A percentile compares a stretch with the other conserved stretches of the same genome.
These are phyloP conservation scores for Aegilops sharonensis DNA, from an alignment of 176 grass and related monocot genomes.

Conservation along the genomic window DNA sequence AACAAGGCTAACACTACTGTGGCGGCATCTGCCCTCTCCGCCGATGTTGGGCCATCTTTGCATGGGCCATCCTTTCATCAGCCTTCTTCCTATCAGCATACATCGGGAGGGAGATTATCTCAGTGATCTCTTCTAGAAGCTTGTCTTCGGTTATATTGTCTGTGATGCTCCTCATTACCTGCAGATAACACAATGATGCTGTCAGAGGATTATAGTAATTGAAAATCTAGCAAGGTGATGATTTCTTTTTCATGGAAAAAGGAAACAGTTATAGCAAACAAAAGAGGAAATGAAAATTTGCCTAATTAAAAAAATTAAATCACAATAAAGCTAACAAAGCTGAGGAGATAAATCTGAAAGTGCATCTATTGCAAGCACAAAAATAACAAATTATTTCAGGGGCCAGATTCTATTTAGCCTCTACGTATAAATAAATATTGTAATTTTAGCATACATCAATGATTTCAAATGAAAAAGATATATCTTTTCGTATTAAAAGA, in stretches of 20 bases:
- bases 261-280: neutral
- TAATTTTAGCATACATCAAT: neutral
- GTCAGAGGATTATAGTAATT: neutral
- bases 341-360: neutral
- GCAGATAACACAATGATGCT: neutral
- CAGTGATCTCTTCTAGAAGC: constrained; percentile 66
- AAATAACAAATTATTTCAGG: neutral
- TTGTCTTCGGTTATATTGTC: constrained; percentile 90
- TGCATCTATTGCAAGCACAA: neutral
- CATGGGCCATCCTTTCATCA: constrained; percentile 41
- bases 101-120: constrained; percentile 77
- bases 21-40: constrained; percentile 22
- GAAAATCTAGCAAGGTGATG: neutral
- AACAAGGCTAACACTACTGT: constrained; percentile 29
- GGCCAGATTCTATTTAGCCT: neutral
- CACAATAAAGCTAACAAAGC: neutral
- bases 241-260: neutral
- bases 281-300: neutral
- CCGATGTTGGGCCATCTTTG: constrained; percentile 53
- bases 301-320: neutral
- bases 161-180: constrained; percentile 94
- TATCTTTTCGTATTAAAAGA: constrained; percentile 3
- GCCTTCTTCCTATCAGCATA: constrained; percentile 57
- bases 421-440: neutral
- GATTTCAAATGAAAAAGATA: constrained; percentile 3